These are phyloP conservation scores for Lasiosphaeris hirsuta DNA, from an alignment of 495 filamentous ascomycete genomes.

Conservation along the genomic window DNA sequence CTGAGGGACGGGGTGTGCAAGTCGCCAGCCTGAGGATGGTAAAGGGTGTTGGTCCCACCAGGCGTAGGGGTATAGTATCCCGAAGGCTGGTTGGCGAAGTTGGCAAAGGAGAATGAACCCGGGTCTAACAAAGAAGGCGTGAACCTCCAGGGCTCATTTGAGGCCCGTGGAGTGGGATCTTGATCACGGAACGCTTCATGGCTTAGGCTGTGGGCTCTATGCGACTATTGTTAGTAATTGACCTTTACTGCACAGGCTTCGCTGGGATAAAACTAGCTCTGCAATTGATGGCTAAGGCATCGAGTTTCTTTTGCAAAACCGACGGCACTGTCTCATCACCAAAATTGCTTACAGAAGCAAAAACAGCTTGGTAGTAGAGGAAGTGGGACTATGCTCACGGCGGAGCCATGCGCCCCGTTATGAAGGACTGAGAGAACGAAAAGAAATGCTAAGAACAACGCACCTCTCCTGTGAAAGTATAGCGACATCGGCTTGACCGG, in stretches of 20 bases:
- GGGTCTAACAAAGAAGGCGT: conserved; percentile 86
- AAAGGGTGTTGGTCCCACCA: conserved; percentile 75
- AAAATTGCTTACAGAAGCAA: neutral
- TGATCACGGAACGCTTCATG: conserved; percentile 65
- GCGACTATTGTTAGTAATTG: conserved; percentile 5
- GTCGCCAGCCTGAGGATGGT: conserved; percentile 82
- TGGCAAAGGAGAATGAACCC: conserved; percentile 72
- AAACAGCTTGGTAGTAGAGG: neutral
- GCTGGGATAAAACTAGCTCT: no score
- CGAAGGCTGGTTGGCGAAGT: conserved; percentile 72
- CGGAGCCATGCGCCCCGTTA: no score
- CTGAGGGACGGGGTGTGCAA: conserved; percentile 78
- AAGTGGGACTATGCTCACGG: neutral
- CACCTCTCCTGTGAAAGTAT: conserved; percentile 51
- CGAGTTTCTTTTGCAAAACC: no score
- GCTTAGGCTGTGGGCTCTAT: conserved; percentile 36
- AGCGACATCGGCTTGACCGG: conserved; percentile 38
- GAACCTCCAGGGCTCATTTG: conserved; percentile 76
- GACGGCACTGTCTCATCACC: no score
- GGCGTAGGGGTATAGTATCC: conserved; percentile 89
- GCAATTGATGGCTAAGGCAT: no score
- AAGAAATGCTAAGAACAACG: conserved; percentile 19
- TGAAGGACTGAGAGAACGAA: neutral
- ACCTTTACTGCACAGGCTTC: no score
- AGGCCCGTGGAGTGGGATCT: conserved; percentile 72